Percentiles rank a stretch among this genome's conserved stretches.
Evolutionary conservation across 176 grass and related monocot species (phyloP).

Genomic region (Tillandsia fasciculata): DNA sequence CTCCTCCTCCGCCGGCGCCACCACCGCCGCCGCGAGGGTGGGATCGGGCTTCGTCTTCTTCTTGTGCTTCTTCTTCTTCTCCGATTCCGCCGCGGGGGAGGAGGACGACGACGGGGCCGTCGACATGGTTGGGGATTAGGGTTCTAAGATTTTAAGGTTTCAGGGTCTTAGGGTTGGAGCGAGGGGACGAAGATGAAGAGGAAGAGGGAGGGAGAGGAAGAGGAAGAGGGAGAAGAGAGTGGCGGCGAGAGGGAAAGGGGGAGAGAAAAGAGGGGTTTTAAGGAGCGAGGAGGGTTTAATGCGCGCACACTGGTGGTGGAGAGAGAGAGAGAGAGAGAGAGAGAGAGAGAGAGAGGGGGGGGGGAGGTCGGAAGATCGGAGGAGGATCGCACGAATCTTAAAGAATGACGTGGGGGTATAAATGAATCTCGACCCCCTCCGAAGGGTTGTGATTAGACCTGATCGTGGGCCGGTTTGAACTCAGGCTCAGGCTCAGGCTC

Average conservation of each 20-base stretch:
- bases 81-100: constrained; percentile 23
- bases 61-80: constrained; percentile 76
- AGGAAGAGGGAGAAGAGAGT: background rate
- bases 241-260: background rate
- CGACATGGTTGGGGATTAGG: constrained; percentile 31
- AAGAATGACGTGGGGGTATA: no score
- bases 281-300: constrained; percentile 22
- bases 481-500: no score
- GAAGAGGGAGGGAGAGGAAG: background rate
- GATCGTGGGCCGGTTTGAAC: no score
- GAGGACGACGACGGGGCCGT: constrained; percentile 34
- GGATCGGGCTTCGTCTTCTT: constrained; percentile 28
- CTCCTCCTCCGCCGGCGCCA: constrained; percentile 11
- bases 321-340: no score
- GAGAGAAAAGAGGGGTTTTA: constrained; percentile 16
- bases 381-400: no score
- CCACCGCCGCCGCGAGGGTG: background rate
- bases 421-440: no score
- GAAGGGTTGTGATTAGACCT: no score
- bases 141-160: background rate
- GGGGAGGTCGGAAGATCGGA: no score
- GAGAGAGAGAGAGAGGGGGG: no score
- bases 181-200: background rate
- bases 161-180: constrained; percentile 22
- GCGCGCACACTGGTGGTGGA: background rate